These are phyloP conservation scores for Gossypium bickii DNA, from an alignment of 345 rosid species.

Conservation along the genomic window DNA sequence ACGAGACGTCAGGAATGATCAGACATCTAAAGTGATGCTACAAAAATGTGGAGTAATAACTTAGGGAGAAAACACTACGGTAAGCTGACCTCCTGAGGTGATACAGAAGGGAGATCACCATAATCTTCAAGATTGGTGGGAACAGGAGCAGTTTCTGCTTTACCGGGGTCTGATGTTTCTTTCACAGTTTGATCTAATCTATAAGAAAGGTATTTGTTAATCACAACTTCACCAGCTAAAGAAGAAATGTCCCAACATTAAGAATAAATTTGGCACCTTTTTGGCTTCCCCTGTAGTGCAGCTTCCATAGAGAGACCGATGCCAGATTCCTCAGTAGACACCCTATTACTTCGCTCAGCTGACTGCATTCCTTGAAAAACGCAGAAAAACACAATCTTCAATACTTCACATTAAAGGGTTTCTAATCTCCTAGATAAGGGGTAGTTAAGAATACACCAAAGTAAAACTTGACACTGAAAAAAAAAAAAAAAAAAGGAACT, in stretches of 20 bases:
- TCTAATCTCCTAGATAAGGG: background rate
- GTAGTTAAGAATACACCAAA: background rate
- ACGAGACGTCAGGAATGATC: slow-evolving; percentile 20
- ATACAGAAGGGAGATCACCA: slow-evolving; percentile 35
- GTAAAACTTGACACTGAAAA: background rate
- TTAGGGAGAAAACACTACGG: background rate
- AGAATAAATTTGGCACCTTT: slow-evolving; percentile 43
- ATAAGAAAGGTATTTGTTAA: slow-evolving; percentile 31
- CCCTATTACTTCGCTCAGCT: slow-evolving; percentile 25
- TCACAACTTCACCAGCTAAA: slow-evolving; percentile 14
- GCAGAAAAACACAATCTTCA: slow-evolving; percentile 23
- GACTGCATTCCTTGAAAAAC: slow-evolving; percentile 60
- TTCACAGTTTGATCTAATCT: slow-evolving; percentile 52
- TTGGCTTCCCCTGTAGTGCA: slow-evolving; percentile 60
- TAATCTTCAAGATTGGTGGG: slow-evolving; percentile 24
- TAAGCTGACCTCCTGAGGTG: slow-evolving; percentile 52
- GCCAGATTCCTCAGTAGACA: slow-evolving; percentile 28
- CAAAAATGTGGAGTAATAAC: background rate
- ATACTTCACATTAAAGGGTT: slow-evolving; percentile 3
- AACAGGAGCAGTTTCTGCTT: slow-evolving; percentile 22
- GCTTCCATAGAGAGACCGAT: slow-evolving; percentile 28
- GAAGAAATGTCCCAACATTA: slow-evolving; percentile 7
- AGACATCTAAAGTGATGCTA: slow-evolving; percentile 4
- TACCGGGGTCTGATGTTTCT: slow-evolving; percentile 27
- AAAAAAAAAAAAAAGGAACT: background rate